Evolutionary conservation across 2,329 filamentous ascomycete species (phyloP), one percentile per base, ranked within the genome.

Genomic region (Aspergillus amoenus): DNA sequence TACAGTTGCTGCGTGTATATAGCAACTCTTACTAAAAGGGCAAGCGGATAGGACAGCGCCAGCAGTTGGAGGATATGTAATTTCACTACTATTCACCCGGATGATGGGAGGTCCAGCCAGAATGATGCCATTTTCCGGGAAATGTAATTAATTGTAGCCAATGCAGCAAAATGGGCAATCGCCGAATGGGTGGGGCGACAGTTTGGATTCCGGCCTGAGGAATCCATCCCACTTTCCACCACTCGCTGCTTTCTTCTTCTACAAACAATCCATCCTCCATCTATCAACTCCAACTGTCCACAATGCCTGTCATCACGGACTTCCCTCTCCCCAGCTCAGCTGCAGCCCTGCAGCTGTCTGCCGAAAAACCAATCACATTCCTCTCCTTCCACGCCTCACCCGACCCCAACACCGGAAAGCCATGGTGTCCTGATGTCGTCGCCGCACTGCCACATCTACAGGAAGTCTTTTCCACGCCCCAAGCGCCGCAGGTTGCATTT

Each of bases 401-500:
- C 34, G 72, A 76, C 43, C 68, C 72, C 7, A 58, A 59, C 3
- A 77, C 75, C 17, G 66, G 67, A 7, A 62, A 71, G 55, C 66
- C 74, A 4, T 77, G 75, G 75, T 77, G 75, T 22, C 75, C 75
- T 1, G 75, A 77, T 50, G 75, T 77, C 24, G 67, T 71, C 13
- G 71, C 70, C 8, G 71, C 74, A 0, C 56, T 75, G 53, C 74
- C 74, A 0, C 55, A 66, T 43, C 64, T 77, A 21, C 56, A 66
- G 3, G 58, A 64, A 0, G 68, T 70, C 2, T 77, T 77, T 55
- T 60, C 64, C 0, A 56, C 56, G 0, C 55, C 64, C 1, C 60
- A 61, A 17, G 58, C 67, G 3, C 70, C 70, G 1, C 48, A 42
- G 1, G 59, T 74, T 40, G 65, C 61, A 0, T 63, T 71, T n/a